Percentiles rank a stretch among this genome's conserved stretches.
These are phyloP conservation scores for Tephrocybe sp. DNA, from an alignment of 768 basidiomycete genomes.

Conservation along the genomic window DNA sequence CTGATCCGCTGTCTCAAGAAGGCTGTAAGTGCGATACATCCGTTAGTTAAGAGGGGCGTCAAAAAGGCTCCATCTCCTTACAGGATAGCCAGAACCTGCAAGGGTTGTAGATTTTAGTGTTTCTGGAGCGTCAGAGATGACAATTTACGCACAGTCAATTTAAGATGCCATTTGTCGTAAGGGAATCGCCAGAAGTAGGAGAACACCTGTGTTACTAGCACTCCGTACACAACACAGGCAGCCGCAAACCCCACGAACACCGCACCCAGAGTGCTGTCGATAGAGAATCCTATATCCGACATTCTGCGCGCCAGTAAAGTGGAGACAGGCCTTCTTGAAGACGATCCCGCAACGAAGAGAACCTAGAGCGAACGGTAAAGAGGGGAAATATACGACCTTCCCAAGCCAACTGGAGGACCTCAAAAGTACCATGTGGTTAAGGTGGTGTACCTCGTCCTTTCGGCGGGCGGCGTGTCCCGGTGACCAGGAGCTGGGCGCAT, in stretches of 20 bases:
- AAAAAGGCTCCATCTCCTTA: conserved; percentile 14
- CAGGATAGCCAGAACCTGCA: conserved; percentile 39
- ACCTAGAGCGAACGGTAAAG: not conserved
- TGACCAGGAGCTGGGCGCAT: not conserved
- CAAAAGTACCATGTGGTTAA: conserved; percentile 4
- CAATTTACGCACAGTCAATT: conserved; percentile 42
- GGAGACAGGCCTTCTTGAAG: not conserved
- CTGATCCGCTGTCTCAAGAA: conserved; percentile 54
- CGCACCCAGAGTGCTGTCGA: conserved; percentile 57
- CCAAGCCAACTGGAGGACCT: not conserved
- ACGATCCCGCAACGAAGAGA: not conserved
- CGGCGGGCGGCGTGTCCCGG: conserved; percentile 1
- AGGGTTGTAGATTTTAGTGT: not conserved
- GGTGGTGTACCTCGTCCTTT: too few species aligned
- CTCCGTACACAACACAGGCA: conserved; percentile 52
- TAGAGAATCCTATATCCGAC: conserved; percentile 14
- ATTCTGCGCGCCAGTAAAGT: conserved; percentile 8
- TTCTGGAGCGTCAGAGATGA: not conserved
- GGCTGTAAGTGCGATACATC: conserved; percentile 25
- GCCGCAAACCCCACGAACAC: conserved; percentile 56
- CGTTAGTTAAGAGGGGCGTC: not conserved
- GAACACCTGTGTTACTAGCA: conserved; percentile 51
- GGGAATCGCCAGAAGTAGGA: conserved; percentile 56
- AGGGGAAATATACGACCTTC: not conserved
- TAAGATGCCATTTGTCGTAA: conserved; percentile 49